Percentiles rank a stretch among this genome's conserved stretches.
These are phyloP conservation scores for Lepidopterella palustris DNA, from an alignment of 495 filamentous ascomycete species.

Conservation along the genomic window DNA sequence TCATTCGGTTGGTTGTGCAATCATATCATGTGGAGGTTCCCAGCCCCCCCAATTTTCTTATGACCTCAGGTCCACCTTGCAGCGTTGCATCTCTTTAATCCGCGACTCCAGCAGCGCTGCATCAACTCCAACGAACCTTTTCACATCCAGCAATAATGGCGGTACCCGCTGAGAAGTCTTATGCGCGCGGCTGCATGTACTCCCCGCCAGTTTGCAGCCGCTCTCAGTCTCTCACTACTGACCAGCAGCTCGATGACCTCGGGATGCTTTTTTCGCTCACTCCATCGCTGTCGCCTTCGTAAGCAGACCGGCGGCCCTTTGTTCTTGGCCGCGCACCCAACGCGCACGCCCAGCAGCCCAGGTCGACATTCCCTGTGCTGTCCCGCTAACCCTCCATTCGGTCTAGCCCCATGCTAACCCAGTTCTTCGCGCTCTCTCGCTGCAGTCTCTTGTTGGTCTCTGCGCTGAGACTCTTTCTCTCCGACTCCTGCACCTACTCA, in stretches of 20 bases:
- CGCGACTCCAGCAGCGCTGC: neutral
- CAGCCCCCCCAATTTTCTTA: neutral
- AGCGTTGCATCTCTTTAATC: slow-evolving; percentile 5
- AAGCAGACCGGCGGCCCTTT: neutral
- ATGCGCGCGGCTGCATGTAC: neutral
- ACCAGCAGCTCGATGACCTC: neutral
- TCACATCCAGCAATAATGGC: neutral
- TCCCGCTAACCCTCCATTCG: neutral
- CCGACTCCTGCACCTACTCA: neutral
- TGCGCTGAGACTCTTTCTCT: neutral
- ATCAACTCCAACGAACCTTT: neutral
- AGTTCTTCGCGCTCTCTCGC: neutral
- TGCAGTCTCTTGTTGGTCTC: neutral
- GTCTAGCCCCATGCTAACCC: neutral
- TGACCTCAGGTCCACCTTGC: slow-evolving; percentile 2
- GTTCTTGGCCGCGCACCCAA: neutral
- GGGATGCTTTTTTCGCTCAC: too few species aligned
- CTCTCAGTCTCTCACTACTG: neutral
- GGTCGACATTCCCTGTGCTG: neutral
- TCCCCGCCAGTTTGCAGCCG: neutral
- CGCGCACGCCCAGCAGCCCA: neutral
- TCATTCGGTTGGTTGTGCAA: neutral
- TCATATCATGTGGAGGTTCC: neutral
- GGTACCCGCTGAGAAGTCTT: neutral
- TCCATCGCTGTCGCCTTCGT: neutral